A percentile compares a stretch with the other conserved stretches of the same genome.
phyloP scores from a whole-genome alignment of 2,329 filamentous ascomycete species.

The Talaromyces sp. region DNA sequence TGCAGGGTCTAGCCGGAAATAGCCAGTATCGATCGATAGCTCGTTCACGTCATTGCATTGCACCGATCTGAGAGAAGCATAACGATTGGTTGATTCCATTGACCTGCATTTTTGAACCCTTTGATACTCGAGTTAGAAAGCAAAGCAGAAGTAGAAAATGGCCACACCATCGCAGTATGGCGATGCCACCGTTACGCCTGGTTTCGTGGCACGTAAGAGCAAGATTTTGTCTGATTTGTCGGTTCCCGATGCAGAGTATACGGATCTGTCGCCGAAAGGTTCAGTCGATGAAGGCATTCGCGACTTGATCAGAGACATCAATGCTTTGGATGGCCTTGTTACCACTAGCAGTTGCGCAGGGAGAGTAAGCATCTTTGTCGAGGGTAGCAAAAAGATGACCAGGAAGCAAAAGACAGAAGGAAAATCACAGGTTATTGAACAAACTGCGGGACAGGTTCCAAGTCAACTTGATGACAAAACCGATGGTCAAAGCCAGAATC shows the following conservation, averaged over 20 bases:
- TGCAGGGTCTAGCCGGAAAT: background rate
- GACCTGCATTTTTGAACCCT: background rate
- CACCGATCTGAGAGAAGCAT: background rate
- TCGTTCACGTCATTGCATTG: constrained; percentile 1
- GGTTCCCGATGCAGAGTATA: constrained; percentile 67
- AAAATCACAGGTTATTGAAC: background rate
- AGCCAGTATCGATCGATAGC: background rate
- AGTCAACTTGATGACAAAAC: background rate
- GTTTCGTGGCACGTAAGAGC: constrained; percentile 62
- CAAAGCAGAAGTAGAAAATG: constrained; percentile 5
- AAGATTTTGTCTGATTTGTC: constrained; percentile 70
- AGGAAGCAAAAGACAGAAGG: background rate
- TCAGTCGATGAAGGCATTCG: constrained; percentile 76
- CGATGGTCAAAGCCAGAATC: background rate
- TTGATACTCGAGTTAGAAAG: background rate
- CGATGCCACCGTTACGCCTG: constrained; percentile 20
- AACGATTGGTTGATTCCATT: background rate
- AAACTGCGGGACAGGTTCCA: background rate
- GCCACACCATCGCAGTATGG: background rate
- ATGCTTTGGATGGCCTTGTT: constrained; percentile 68
- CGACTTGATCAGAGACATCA: constrained; percentile 74
- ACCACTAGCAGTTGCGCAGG: constrained; percentile 94
- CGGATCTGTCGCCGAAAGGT: constrained; percentile 84
- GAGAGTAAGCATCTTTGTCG: constrained; percentile 80
- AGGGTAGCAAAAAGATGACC: constrained; percentile 59